phyloP scores from a whole-genome alignment of 768 basidiomycete genomes.

The Suillus bovinus region DNA sequence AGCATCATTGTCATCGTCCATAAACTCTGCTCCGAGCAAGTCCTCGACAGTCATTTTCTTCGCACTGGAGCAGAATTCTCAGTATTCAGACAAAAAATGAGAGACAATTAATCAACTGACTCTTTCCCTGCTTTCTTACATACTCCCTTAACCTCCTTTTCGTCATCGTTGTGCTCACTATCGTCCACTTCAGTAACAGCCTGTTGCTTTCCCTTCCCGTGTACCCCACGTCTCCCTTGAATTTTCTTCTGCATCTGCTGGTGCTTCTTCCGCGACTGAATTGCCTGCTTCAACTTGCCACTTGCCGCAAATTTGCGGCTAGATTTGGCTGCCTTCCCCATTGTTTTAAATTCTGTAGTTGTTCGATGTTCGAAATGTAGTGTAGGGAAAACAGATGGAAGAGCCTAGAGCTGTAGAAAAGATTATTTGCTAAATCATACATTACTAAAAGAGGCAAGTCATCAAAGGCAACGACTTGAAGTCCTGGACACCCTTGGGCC shows the following conservation, averaged over 20 bases:
- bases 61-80: conserved; percentile 13
- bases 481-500: neutral
- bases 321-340: conserved; percentile 74
- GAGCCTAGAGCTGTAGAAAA: neutral
- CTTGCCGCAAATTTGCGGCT: conserved; percentile 87
- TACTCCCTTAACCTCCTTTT: conserved; percentile 9
- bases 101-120: conserved; percentile 8
- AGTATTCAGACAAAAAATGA: neutral
- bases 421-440: neutral
- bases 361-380: neutral
- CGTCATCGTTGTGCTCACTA: conserved; percentile 34
- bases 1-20: conserved; percentile 58
- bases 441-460: conserved; percentile 4
- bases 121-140: conserved; percentile 4
- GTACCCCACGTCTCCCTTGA: conserved; percentile 55
- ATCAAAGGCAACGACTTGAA: neutral
- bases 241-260: conserved; percentile 74
- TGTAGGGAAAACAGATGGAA: neutral
- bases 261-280: conserved; percentile 79
- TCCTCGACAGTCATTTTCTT: conserved; percentile 73
- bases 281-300: conserved; percentile 85
- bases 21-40: conserved; percentile 70
- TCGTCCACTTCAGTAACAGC: conserved; percentile 27
- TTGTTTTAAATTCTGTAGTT: conserved; percentile 19
- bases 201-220: conserved; percentile 37